Conservation (phyloP, 768 basidiomycete genomes). For the Boletus reticuloceps region DNA sequence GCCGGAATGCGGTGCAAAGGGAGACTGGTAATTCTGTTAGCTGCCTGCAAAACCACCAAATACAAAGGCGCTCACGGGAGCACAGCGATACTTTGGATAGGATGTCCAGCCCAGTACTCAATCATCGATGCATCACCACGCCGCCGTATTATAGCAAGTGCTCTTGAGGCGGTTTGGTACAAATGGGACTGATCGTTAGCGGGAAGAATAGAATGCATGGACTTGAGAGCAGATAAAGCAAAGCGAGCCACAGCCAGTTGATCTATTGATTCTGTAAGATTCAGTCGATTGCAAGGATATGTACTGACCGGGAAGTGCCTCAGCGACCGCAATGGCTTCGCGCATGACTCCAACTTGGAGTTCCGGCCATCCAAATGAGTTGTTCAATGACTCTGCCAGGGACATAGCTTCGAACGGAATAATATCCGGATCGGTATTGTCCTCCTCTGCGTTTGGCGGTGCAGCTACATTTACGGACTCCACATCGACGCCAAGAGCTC, state of each 20-base stretch:
- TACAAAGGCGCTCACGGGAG: constrained; percentile 54
- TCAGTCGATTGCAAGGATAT: neutral
- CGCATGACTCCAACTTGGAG: constrained; percentile 91
- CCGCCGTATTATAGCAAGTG: constrained; percentile 69
- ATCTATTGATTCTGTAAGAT: constrained; percentile 46
- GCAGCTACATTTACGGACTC: constrained; percentile 60
- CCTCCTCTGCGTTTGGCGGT: constrained; percentile 20
- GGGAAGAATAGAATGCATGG: constrained; percentile 64
- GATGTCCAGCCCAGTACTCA: constrained; percentile 85
- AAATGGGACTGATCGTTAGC: constrained; percentile 80
- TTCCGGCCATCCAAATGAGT: constrained; percentile 89
- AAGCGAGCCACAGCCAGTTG: constrained; percentile 83
- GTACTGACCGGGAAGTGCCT: constrained; percentile 79
- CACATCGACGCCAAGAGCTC: constrained; percentile 78
- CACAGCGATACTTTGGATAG: constrained; percentile 76
- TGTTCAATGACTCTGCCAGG: constrained; percentile 35
- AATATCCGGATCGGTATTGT: constrained; percentile 7
- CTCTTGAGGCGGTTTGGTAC: constrained; percentile 67
- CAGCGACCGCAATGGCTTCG: constrained; percentile 88
- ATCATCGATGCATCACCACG: constrained; percentile 70
- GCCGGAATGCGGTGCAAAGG: constrained; percentile 67
- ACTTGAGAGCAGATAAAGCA: constrained; percentile 82
- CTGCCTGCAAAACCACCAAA: neutral
- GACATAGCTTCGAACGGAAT: constrained; percentile 39
- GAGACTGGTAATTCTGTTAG: constrained; percentile 44